These are phyloP conservation scores for Gelatoporia subvermispora DNA, from an alignment of 768 basidiomycete genomes.

Conservation along the genomic window DNA sequence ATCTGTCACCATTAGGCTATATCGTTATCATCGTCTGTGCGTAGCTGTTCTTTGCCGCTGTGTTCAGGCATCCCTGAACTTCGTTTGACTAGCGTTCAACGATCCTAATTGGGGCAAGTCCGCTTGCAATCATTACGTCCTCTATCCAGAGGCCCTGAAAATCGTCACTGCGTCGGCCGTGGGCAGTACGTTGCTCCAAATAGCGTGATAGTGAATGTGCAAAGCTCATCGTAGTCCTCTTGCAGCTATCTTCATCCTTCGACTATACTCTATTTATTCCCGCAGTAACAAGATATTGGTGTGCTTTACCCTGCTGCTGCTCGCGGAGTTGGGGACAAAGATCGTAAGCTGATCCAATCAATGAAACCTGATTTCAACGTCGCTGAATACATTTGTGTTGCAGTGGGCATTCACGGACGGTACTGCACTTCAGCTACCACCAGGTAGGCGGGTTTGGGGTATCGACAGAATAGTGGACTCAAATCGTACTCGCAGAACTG, in stretches of 20 bases:
- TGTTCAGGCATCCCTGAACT: neutral
- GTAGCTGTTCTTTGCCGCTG: constrained; percentile 3
- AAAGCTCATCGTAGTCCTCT: neutral
- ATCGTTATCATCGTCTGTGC: constrained; percentile 22
- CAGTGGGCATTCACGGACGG: constrained; percentile 25
- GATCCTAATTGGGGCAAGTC: constrained; percentile 15
- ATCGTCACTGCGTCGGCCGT: constrained; percentile 17
- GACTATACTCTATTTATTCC: constrained; percentile 21
- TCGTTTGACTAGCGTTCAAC: constrained; percentile 11
- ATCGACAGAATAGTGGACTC: neutral
- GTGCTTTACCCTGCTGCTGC: constrained; percentile 12
- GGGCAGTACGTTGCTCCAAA: constrained; percentile 10
- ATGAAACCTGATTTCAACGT: neutral
- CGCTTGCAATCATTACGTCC: constrained; percentile 15
- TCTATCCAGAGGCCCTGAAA: constrained; percentile 21
- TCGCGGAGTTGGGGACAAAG: constrained; percentile 17
- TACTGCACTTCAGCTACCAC: constrained; percentile 16
- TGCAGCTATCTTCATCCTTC: constrained; percentile 21
- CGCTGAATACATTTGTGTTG: neutral
- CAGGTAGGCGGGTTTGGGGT: constrained; percentile 10
- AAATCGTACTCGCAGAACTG: constrained; percentile 10
- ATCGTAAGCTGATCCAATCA: constrained; percentile 10
- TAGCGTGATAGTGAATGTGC: neutral
- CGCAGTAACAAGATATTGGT: constrained; percentile 11
- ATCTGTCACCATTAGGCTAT: constrained; percentile 21